Evolutionary conservation across 257 asterid genomes (phyloP).

Genomic region (Paraleonurus japonicus): DNA sequence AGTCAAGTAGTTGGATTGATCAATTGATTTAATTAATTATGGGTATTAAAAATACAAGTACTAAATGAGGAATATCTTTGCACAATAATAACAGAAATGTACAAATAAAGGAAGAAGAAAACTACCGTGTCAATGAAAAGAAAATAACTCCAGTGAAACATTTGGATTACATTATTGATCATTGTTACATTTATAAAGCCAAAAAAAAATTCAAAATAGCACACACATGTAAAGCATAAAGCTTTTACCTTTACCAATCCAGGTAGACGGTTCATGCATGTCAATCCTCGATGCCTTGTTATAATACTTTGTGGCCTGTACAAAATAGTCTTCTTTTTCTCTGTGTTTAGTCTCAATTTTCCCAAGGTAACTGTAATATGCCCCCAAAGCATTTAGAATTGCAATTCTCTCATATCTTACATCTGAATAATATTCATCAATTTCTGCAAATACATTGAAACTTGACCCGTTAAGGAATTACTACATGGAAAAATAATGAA

Average conservation of each 20-base stretch:
- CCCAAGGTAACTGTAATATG: constrained; percentile 91
- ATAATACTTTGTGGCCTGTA: constrained; percentile 91
- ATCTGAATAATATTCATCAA: constrained; percentile 97
- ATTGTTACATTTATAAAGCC: constrained; percentile 4
- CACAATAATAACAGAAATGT: neutral
- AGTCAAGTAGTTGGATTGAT: neutral
- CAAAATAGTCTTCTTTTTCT: constrained; percentile 92
- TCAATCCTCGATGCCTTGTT: constrained; percentile 98
- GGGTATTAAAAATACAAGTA: neutral
- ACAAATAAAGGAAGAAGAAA: neutral
- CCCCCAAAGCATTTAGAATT: constrained; percentile 94
- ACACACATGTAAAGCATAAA: constrained; percentile 14
- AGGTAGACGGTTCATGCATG: constrained; percentile 96
- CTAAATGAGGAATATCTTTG: neutral
- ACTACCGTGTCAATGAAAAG: neutral
- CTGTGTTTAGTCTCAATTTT: constrained; percentile 81
- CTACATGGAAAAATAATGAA: constrained; percentile 5
- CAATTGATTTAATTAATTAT: neutral
- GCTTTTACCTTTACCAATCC: constrained; percentile 94
- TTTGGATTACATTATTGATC: neutral
- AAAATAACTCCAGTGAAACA: neutral
- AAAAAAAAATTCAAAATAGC: constrained; percentile 6
- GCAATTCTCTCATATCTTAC: constrained; percentile 96
- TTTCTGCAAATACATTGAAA: constrained; percentile 60
- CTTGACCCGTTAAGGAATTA: constrained; percentile 17